Base-by-base conservation (phyloP, 352 stramenopile species). In the Halophytophthora polymorphica region DNA sequence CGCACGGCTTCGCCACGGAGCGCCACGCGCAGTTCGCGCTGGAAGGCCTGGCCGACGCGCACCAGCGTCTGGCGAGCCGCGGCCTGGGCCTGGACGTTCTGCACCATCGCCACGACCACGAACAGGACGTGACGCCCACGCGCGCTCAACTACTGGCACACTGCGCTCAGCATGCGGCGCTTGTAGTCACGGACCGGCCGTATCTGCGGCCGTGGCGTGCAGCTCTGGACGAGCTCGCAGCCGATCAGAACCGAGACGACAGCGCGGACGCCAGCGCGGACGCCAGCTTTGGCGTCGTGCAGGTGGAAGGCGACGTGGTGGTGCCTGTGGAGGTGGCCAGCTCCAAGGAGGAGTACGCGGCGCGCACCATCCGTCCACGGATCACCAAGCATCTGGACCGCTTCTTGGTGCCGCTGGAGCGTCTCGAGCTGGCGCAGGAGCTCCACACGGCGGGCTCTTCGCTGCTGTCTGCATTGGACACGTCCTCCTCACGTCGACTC, bases 251-350 rank as follows among this genome's bases (percentile, higher is more conserved):
- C 73, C 15, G 17, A 35, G 62, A 60, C 10, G 23, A 35, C 31
- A 37, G n/a, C n/a, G n/a, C n/a, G n/a, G n/a, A 56, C 15, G 34
- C 35, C n/a, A 8, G 34, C 17, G 14, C 17, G 2, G 21, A 38
- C 34, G 36, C 45, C 50, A 17, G 33, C 8, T 93, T 76, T 50
- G 76, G 73, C 0, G 47, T 99, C 45, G 84, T 96, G 55, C 88
- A 98, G 53, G 89, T 99, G 17, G 97, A 99, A 70, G 90, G 96
- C 2, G 96, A 99, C 58, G 98, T 99, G 28, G 86, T 99, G 21
- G 95, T 99, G 34, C 97, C 97, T 15, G 86, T 89, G 14, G 98
- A 95, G 69, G 71, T 83, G 25, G 93, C 86, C 8, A 93, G 74
- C 13, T 55, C 78, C 42, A 99, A 99, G 70, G 81, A 97, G 64